phyloP scores from a whole-genome alignment of 2,329 filamentous ascomycete genomes.

The Massarina eburnea region DNA sequence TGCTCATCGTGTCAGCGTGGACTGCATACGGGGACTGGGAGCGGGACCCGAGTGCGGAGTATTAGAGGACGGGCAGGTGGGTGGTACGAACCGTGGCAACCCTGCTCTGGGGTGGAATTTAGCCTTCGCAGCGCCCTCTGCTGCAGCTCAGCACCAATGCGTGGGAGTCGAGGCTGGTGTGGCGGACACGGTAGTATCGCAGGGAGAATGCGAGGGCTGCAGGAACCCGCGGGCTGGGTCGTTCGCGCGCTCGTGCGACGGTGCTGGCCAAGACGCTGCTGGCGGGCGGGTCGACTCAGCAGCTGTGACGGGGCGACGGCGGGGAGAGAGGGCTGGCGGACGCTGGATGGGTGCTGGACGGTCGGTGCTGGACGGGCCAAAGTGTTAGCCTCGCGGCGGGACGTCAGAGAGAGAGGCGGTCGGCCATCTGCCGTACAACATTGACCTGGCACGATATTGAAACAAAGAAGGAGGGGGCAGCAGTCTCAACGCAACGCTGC shows the following conservation, averaged over 20 bases:
- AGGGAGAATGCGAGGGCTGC: conserved; percentile 22
- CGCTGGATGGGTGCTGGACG: conserved; percentile 10
- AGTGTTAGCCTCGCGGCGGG: conserved; percentile 32
- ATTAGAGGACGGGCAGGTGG: conserved; percentile 22
- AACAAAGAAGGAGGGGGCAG: conserved; percentile 34
- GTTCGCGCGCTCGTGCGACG: conserved; percentile 23
- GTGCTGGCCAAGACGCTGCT: conserved; percentile 2
- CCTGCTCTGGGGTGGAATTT: conserved; percentile 22
- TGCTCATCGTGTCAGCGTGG: conserved; percentile 36
- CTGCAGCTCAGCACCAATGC: conserved; percentile 31
- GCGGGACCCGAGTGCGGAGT: conserved; percentile 13
- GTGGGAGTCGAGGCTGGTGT: conserved; percentile 28
- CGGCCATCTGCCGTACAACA: conserved; percentile 38
- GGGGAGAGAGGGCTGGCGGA: conserved; percentile 1
- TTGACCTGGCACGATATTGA: conserved; percentile 33
- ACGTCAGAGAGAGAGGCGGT: conserved; percentile 32
- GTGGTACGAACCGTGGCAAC: conserved; percentile 39
- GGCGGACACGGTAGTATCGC: conserved; percentile 9
- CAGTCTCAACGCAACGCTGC: conserved; percentile 15
- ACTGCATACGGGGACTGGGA: conserved; percentile 10
- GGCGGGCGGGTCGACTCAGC: conserved; percentile 10
- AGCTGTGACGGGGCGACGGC: conserved; percentile 3
- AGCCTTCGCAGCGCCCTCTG: conserved; percentile 31
- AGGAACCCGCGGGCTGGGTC: conserved; percentile 19
- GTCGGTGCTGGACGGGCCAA: conserved; percentile 26